A percentile compares a stretch with the other conserved stretches of the same genome.
phyloP scores from a whole-genome alignment of 73 alveolate species.

The Tetrahymena thermophila region DNA sequence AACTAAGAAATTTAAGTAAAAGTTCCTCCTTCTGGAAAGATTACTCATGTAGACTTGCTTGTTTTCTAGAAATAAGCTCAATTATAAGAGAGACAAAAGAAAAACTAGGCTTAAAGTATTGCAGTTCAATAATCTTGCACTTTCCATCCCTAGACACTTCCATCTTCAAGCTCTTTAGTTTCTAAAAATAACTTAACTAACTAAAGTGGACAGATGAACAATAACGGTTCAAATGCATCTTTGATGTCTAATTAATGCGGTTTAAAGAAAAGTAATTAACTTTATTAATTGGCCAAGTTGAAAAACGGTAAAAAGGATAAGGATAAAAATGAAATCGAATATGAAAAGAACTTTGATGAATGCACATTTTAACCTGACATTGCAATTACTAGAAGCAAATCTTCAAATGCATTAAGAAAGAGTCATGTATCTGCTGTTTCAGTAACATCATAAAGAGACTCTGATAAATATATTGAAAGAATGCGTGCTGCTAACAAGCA shows the following conservation, averaged over 20 bases:
- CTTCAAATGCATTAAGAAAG: neutral
- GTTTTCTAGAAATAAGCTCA: conserved; percentile 24
- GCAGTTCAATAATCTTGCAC: conserved; percentile 15
- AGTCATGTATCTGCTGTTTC: neutral
- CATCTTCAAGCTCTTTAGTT: neutral
- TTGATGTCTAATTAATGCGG: neutral
- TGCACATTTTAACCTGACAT: conserved; percentile 39
- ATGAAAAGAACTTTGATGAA: conserved; percentile 33
- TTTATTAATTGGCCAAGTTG: conserved; percentile 24
- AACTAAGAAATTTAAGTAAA: conserved; percentile 19
- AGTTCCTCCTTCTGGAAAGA: conserved; percentile 28
- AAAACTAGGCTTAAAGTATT: conserved; percentile 1
- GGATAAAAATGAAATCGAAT: conserved; percentile 31
- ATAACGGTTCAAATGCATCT: neutral
- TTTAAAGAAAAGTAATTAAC: neutral
- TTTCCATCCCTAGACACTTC: conserved; percentile 14
- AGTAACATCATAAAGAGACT: neutral
- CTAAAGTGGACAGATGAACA: neutral
- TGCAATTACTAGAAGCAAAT: neutral
- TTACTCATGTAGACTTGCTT: conserved; percentile 39
- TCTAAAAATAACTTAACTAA: neutral
- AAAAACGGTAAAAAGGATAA: conserved; percentile 16
- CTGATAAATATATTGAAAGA: conserved; percentile 33
- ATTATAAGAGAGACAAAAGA: conserved; percentile 7
- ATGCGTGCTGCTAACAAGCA: conserved; percentile 28